These are phyloP conservation scores for Fusarium concolor DNA, from an alignment of 2,329 filamentous ascomycete genomes.

Conservation along the genomic window DNA sequence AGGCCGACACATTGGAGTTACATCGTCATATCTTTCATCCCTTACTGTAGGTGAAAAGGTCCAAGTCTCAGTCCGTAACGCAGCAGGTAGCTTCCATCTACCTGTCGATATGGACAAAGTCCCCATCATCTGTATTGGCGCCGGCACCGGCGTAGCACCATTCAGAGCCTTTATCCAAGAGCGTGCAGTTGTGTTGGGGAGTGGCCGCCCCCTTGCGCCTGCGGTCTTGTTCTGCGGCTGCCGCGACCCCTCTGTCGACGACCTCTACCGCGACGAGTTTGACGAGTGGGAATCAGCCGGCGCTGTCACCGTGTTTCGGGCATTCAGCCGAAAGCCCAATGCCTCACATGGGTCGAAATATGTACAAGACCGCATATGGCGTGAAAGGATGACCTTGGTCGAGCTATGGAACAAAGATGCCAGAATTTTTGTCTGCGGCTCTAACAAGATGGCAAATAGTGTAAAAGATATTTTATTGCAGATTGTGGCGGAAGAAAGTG, in stretches of 20 bases:
- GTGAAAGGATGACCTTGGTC: constrained; percentile 50
- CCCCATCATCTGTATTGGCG: constrained; percentile 64
- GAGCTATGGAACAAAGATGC: constrained; percentile 58
- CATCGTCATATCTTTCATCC: constrained; percentile 68
- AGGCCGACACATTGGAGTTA: constrained; percentile 65
- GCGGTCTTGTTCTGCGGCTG: constrained; percentile 74
- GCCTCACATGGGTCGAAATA: constrained; percentile 59
- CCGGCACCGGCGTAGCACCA: constrained; percentile 68
- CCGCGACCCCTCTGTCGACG: constrained; percentile 64
- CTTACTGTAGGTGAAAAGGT: constrained; percentile 58
- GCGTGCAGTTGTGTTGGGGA: constrained; percentile 61
- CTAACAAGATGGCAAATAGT: constrained; percentile 55
- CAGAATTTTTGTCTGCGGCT: constrained; percentile 74
- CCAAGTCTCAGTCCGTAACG: constrained; percentile 60
- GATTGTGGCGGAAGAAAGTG: too few species aligned
- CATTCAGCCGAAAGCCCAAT: constrained; percentile 56
- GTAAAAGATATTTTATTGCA: constrained; percentile 36
- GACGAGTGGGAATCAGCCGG: constrained; percentile 64
- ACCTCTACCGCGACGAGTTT: constrained; percentile 69
- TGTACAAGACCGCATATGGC: constrained; percentile 58
- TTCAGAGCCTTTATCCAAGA: constrained; percentile 73
- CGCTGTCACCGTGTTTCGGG: constrained; percentile 67
- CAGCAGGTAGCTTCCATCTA: constrained; percentile 60
- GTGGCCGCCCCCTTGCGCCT: constrained; percentile 65
- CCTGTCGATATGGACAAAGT: constrained; percentile 57